Evolutionary conservation across 2,329 filamentous ascomycete genomes (phyloP).

Genomic region (Aspergillus sp.): DNA sequence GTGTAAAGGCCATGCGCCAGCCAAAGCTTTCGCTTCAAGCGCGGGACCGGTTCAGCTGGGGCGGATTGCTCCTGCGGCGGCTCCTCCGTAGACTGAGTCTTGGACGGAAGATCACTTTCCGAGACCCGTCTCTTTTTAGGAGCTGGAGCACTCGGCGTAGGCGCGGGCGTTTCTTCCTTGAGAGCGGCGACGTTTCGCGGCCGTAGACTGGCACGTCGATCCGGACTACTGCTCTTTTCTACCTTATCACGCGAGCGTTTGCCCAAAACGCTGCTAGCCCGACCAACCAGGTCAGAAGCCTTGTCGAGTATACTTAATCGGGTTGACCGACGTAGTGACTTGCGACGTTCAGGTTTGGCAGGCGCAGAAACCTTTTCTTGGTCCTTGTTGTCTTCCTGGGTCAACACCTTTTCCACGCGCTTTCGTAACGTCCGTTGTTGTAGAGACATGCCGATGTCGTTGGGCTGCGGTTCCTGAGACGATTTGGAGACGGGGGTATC

Average conservation of each 20-base stretch:
- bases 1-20: slow-evolving; percentile 81
- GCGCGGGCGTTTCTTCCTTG: slow-evolving; percentile 27
- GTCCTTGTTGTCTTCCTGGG: slow-evolving; percentile 28
- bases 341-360: slow-evolving; percentile 28
- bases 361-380: slow-evolving; percentile 26
- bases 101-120: slow-evolving; percentile 34
- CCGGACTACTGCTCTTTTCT: slow-evolving; percentile 60
- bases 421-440: slow-evolving; percentile 35
- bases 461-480: slow-evolving; percentile 31
- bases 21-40: slow-evolving; percentile 68
- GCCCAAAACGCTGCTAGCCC: slow-evolving; percentile 57
- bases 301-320: slow-evolving; percentile 47
- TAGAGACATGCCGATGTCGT: slow-evolving; percentile 29
- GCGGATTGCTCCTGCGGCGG: slow-evolving; percentile 23
- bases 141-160: slow-evolving; percentile 30
- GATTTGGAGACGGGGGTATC: slow-evolving; percentile 40
- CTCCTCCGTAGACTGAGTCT: slow-evolving; percentile 23
- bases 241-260: slow-evolving; percentile 62
- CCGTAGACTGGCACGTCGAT: slow-evolving; percentile 59
- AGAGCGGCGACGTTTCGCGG: slow-evolving; percentile 40
- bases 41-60: slow-evolving; percentile 25
- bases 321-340: slow-evolving; percentile 44
- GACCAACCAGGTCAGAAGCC: slow-evolving; percentile 48
- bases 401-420: slow-evolving; percentile 33
- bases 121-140: slow-evolving; percentile 48